phyloP scores from a whole-genome alignment of 2,329 filamentous ascomycete species.

The Aspergillus glaucus region DNA sequence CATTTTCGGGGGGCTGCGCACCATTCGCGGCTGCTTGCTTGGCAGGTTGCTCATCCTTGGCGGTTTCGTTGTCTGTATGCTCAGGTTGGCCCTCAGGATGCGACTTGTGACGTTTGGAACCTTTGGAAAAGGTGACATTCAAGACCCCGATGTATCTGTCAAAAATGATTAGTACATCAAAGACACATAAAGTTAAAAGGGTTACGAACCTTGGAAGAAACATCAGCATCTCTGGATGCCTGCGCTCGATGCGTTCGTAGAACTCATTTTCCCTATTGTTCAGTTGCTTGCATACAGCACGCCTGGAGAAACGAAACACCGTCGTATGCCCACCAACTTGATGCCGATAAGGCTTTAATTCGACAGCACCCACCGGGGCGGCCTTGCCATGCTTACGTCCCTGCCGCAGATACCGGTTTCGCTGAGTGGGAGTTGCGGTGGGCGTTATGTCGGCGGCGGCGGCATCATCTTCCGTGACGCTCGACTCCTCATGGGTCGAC shows the following conservation, averaged over 20 bases:
- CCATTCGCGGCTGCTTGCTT: constrained; percentile 9
- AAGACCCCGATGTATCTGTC: constrained; percentile 88
- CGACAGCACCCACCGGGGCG: constrained; percentile 75
- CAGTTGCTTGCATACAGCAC: constrained; percentile 95
- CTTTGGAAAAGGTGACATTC: constrained; percentile 91
- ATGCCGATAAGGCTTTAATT: constrained; percentile 93
- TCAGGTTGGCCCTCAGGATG: constrained; percentile 24
- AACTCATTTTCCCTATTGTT: constrained; percentile 99
- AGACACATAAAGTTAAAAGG: constrained; percentile 4
- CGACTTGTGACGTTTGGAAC: constrained; percentile 55
- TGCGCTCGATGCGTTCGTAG: constrained; percentile 89
- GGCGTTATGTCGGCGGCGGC: constrained; percentile 36
- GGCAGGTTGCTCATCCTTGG: constrained; percentile 5
- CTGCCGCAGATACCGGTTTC: constrained; percentile 17
- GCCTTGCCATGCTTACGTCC: constrained; percentile 23
- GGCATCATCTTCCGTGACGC: constrained; percentile 47
- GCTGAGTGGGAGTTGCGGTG: constrained; percentile 38
- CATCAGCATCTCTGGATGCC: constrained; percentile 80
- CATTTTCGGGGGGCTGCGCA: constrained; percentile 11
- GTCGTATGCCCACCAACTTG: constrained; percentile 97
- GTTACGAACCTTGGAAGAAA: constrained; percentile 74
- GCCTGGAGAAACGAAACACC: constrained; percentile 88
- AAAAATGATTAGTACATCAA: neutral
- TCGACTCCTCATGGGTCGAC: constrained; percentile 46
- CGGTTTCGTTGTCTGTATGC: constrained; percentile 9